phyloP scores from a whole-genome alignment of 192 early-diverging fungal species.

The Entomortierella beljakovae region DNA sequence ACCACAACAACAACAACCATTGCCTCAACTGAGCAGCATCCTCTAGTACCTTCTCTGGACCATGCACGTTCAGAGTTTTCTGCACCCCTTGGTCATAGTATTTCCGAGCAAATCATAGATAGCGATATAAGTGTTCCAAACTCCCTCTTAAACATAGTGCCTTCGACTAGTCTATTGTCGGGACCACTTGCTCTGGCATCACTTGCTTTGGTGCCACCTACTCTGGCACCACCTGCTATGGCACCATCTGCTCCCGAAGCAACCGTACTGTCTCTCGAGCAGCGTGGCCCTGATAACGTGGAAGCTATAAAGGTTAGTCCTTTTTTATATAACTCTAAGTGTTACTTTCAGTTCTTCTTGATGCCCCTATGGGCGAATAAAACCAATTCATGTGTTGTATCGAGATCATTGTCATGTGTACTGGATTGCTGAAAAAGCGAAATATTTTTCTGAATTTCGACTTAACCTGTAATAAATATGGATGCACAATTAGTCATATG shows the following conservation, averaged over 20 bases:
- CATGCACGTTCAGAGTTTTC: conserved; percentile 24
- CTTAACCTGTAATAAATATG: too few relatives aligned
- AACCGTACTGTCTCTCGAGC: conserved; percentile 31
- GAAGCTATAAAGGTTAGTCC: conserved; percentile 55
- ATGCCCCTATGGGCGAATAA: conserved; percentile 31
- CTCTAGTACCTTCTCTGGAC: conserved; percentile 51
- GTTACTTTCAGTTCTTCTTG: neutral
- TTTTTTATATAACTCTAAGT: conserved; percentile 17
- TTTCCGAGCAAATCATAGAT: conserved; percentile 44
- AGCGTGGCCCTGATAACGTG: conserved; percentile 40
- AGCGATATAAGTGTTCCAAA: conserved; percentile 49
- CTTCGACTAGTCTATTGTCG: conserved; percentile 43
- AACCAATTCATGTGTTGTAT: conserved; percentile 25
- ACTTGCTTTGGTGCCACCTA: too few relatives aligned
- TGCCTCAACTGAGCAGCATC: conserved; percentile 30
- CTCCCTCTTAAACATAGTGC: conserved; percentile 26
- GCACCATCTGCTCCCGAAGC: conserved; percentile 24
- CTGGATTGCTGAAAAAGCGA: neutral
- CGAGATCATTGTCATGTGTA: conserved; percentile 19
- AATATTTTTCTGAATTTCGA: neutral
- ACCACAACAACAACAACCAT: conserved; percentile 14
- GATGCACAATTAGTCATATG: too few relatives aligned
- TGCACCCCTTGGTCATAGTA: conserved; percentile 26
- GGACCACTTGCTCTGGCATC: conserved; percentile 35
- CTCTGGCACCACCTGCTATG: too few relatives aligned